Percentiles rank a stretch among this genome's conserved stretches.
These are phyloP conservation scores for Abrus pulchellus DNA, from an alignment of 306 rosid species.

Conservation along the genomic window DNA sequence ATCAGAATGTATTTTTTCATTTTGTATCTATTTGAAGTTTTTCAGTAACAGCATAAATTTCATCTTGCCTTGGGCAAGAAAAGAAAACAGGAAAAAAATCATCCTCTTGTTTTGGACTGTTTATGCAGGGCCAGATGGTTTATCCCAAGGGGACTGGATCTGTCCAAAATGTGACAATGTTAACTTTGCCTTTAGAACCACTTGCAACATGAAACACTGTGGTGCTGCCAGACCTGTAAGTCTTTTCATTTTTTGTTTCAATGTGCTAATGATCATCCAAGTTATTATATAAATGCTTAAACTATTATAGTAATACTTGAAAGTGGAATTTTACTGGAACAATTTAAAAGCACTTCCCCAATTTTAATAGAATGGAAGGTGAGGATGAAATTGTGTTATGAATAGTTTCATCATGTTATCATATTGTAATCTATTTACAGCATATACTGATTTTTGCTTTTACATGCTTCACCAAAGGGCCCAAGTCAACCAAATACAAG, in stretches of 20 bases:
- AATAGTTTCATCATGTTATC: neutral
- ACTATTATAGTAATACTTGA: neutral
- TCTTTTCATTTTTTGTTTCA: conserved; percentile 27
- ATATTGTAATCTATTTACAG: conserved; percentile 4
- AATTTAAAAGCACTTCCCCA: neutral
- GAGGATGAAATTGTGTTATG: neutral
- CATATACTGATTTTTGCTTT: conserved; percentile 1
- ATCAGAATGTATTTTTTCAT: neutral
- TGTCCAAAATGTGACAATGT: conserved; percentile 62
- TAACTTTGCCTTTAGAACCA: conserved; percentile 67
- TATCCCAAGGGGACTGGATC: conserved; percentile 61
- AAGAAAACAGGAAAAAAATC: neutral
- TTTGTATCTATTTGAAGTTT: neutral
- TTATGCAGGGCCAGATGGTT: conserved; percentile 58
- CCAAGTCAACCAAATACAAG: conserved; percentile 40
- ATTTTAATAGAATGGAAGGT: neutral
- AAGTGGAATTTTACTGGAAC: neutral
- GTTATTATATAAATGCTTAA: neutral
- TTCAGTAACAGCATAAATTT: neutral
- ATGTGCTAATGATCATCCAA: neutral
- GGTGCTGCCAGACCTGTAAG: conserved; percentile 67
- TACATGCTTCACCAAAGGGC: conserved; percentile 46
- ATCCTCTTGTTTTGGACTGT: conserved; percentile 18
- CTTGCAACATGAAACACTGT: conserved; percentile 67
- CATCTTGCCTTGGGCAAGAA: neutral